These are phyloP conservation scores for Microcyclospora pomicola DNA, from an alignment of 2,329 filamentous ascomycete genomes.

Conservation along the genomic window DNA sequence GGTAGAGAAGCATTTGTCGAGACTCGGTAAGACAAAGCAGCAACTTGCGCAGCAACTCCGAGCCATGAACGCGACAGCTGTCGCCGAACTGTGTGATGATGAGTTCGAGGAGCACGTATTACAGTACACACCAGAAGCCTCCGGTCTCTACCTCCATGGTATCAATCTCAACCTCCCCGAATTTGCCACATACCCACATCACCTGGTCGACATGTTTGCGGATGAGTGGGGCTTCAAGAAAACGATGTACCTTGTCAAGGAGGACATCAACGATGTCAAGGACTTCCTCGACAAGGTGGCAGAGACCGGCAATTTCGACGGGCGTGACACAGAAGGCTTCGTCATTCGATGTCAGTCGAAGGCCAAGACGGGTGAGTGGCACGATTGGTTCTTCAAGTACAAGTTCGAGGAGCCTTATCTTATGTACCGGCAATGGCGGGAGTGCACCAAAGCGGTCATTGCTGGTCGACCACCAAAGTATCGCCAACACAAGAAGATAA, in stretches of 20 bases:
- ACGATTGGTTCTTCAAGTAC: conserved; percentile 99
- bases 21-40: conserved; percentile 61
- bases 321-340: conserved; percentile 90
- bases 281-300: conserved; percentile 71
- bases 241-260: conserved; percentile 63
- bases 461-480: conserved; percentile 56
- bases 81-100: conserved; percentile 93
- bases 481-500: conserved; percentile 81
- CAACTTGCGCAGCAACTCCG: conserved; percentile 67
- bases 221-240: conserved; percentile 89
- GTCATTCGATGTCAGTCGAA: conserved; percentile 75
- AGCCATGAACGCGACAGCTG: conserved; percentile 76
- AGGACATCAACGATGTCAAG: conserved; percentile 61
- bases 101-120: conserved; percentile 94
- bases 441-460: conserved; percentile 87
- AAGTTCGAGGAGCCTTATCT: conserved; percentile 98
- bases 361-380: conserved; percentile 36
- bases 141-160: conserved; percentile 88
- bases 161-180: conserved; percentile 91
- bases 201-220: conserved; percentile 78
- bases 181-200: conserved; percentile 74
- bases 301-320: conserved; percentile 78
- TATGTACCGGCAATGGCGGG: conserved; percentile 97
- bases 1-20: conserved; percentile 64
- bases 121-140: conserved; percentile 66